Percentiles rank a stretch among this genome's conserved stretches.
Conservation (phyloP, 2,329 filamentous ascomycete species). For the Aspergillus neotritici region DNA sequence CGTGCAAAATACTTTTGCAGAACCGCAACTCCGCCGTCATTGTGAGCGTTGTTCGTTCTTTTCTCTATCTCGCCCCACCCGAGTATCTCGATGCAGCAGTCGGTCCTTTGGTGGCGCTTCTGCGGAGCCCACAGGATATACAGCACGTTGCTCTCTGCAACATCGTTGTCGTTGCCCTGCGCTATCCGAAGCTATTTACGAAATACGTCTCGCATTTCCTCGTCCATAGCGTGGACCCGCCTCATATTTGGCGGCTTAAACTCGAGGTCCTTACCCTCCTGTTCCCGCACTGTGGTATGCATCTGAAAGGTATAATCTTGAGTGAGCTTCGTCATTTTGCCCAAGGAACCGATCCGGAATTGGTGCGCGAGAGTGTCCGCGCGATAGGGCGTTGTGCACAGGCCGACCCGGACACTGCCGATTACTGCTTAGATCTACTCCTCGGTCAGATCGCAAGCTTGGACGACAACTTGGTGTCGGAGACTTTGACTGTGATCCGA, state of each 20-base stretch:
- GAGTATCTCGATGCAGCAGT: conserved; percentile 70
- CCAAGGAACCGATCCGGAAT: conserved; percentile 62
- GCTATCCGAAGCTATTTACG: conserved; percentile 72
- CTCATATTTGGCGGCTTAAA: conserved; percentile 83
- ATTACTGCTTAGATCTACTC: conserved; percentile 74
- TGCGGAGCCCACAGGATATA: conserved; percentile 79
- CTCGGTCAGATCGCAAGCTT: conserved; percentile 82
- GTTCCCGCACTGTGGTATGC: conserved; percentile 72
- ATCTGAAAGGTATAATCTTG: conserved; percentile 78
- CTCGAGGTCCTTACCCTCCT: conserved; percentile 85
- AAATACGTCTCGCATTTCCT: conserved; percentile 87
- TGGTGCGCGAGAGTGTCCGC: conserved; percentile 83
- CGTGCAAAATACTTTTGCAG: conserved; percentile 77
- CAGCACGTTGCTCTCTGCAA: conserved; percentile 89
- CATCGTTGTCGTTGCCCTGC: conserved; percentile 84
- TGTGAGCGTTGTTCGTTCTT: conserved; percentile 77
- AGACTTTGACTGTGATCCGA: conserved; percentile 88
- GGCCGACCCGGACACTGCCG: conserved; percentile 62
- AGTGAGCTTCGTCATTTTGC: conserved; percentile 94
- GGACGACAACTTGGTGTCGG: conserved; percentile 81
- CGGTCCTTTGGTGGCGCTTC: conserved; percentile 77
- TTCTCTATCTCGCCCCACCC: conserved; percentile 73
- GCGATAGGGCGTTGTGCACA: conserved; percentile 93
- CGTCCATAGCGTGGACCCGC: conserved; percentile 69
- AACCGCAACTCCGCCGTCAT: conserved; percentile 92